Evolutionary conservation across 1,284 basidiomycete species (phyloP), one percentile per base, ranked within the genome.

Genomic region (Pseudozyma pruni): DNA sequence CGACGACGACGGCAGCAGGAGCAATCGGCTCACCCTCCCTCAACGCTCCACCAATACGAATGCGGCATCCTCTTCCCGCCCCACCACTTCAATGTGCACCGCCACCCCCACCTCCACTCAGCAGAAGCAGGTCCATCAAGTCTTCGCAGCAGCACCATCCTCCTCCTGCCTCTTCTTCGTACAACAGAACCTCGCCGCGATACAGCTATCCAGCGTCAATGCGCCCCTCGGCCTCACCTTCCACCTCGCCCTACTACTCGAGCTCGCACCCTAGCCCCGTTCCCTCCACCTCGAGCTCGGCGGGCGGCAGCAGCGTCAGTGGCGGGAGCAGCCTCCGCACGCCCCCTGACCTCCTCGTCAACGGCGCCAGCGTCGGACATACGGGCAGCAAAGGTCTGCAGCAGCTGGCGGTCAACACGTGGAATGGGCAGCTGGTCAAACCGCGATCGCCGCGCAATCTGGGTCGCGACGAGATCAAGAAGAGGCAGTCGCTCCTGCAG

Each of bases 301-400:
- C 40, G 2, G 38, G 32, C 38, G 19, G 46, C 44, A 37, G 33
- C 19, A 39, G 43, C 7, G 39, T 29, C 22, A 51, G 41, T 27
- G 35, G 40, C 0, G n/a, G 25, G 0, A 52, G 46, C 27, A 75
- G 67, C 17, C 43, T 78, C 0, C 51, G 71, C 7, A 78, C 75
- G 1, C 75, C 75, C 2, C 75, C 75, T 0, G 75, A 78, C 25
- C 64, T 77, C 20, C 53, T 74, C 8, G 43, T 75, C 33, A 74
- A 75, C 32, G 72, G 64, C 8, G 47, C 32, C 34, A 56, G 41
- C 17, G 45, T 57, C 0, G 60, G 53, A 3, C 47, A 63, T 22
- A 6, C 42, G 16, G 23, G 23, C n/a, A n/a, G n/a, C 16, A 59
- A 43, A n/a, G 33, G 23, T 4, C 40, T 10, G 16, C 34, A 20